These are phyloP conservation scores for Arabidopsis arenosa DNA, from an alignment of 345 rosid species.

Conservation along the genomic window DNA sequence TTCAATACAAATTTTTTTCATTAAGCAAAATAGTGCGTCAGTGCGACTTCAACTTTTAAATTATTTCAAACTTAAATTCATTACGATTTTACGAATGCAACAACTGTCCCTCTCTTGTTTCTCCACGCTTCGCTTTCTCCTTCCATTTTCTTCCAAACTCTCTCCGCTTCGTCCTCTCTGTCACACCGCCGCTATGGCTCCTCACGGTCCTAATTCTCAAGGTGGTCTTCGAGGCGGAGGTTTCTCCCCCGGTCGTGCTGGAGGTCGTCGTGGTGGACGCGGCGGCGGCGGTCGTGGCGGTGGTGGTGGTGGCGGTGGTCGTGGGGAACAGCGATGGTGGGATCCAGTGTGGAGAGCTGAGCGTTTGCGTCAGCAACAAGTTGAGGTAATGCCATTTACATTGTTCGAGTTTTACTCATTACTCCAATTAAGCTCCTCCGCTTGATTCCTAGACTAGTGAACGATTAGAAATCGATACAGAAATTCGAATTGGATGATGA, in stretches of 20 bases:
- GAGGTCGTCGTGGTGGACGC: conserved; percentile 58
- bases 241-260: conserved; percentile 39
- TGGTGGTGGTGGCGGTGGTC: conserved; percentile 54
- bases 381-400: conserved; percentile 44
- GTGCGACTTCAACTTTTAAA: background rate
- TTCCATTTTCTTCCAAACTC: conserved; percentile 26
- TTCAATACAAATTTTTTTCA: no score
- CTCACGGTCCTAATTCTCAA: conserved; percentile 64
- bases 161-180: conserved; percentile 33
- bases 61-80: background rate
- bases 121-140: conserved; percentile 29
- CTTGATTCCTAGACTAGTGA: conserved; percentile 8
- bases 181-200: conserved; percentile 53
- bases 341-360: conserved; percentile 99
- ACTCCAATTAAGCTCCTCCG: conserved; percentile 16
- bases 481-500: background rate
- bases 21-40: background rate
- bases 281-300: conserved; percentile 59
- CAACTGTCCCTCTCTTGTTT: conserved; percentile 24
- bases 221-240: conserved; percentile 48
- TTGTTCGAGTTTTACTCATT: background rate
- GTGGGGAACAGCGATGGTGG: conserved; percentile 99
- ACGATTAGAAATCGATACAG: background rate
- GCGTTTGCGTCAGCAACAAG: conserved; percentile 77
- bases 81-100: conserved; percentile 34